Conservation (phyloP, 2,329 filamentous ascomycete species). For the Knufia petricola region DNA sequence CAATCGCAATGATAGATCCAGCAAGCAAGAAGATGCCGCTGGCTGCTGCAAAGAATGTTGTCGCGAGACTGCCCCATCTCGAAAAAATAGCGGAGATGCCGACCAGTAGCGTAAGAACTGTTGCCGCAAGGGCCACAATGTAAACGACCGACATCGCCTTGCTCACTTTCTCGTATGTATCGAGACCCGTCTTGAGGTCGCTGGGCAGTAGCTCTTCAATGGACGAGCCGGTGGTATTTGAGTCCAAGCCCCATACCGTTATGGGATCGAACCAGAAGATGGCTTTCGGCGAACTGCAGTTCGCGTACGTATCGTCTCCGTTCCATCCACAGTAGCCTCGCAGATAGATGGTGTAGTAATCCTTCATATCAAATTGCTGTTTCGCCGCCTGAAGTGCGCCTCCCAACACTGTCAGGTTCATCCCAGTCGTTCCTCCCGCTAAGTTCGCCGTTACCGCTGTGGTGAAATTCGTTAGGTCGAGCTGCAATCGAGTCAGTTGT, state of each 20-base stretch:
- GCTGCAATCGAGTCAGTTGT: conserved; percentile 36
- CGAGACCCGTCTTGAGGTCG: conserved; percentile 56
- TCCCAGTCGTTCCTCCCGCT: conserved; percentile 24
- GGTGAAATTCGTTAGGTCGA: conserved; percentile 55
- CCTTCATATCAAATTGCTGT: conserved; percentile 50
- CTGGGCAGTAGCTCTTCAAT: conserved; percentile 57
- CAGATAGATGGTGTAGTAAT: conserved; percentile 71
- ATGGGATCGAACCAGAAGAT: conserved; percentile 69
- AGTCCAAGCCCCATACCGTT: conserved; percentile 54
- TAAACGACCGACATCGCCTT: conserved; percentile 81
- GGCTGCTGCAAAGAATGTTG: conserved; percentile 61
- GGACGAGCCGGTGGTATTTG: conserved; percentile 40
- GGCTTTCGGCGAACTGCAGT: conserved; percentile 62
- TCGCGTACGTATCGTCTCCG: conserved; percentile 41
- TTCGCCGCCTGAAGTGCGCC: conserved; percentile 30
- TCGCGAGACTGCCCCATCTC: conserved; percentile 69
- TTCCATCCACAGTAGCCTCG: conserved; percentile 76
- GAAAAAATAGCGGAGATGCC: conserved; percentile 78
- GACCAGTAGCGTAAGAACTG: conserved; percentile 62
- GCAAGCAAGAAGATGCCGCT: conserved; percentile 50
- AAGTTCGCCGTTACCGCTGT: conserved; percentile 34
- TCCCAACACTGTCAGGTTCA: conserved; percentile 28
- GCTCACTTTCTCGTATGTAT: conserved; percentile 61
- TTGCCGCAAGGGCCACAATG: conserved; percentile 60
- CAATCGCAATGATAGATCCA: conserved; percentile 64